Conservation (phyloP, 164 flowering plant species). For the Dillenia turbinata region DNA sequence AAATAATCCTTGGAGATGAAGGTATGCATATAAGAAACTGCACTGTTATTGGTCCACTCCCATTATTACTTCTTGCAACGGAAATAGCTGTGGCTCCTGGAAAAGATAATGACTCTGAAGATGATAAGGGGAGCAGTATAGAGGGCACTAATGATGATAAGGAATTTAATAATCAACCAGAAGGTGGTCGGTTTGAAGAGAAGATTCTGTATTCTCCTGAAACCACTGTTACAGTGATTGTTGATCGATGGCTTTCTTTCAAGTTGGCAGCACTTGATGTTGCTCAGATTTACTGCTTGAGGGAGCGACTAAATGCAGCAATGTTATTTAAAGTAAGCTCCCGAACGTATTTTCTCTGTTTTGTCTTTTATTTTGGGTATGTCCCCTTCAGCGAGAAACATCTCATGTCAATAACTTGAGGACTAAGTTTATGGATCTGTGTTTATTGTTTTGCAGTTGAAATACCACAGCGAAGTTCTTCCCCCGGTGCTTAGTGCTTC, state of each 20-base stretch:
- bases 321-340: slow-evolving; percentile 65
- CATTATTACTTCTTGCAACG: slow-evolving; percentile 63
- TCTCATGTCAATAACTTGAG: too few relatives aligned
- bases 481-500: slow-evolving; percentile 72
- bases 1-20: slow-evolving; percentile 76
- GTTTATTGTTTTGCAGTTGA: slow-evolving; percentile 43
- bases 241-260: slow-evolving; percentile 83
- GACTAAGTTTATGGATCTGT: too few relatives aligned
- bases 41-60: slow-evolving; percentile 71
- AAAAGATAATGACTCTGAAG: slow-evolving; percentile 29
- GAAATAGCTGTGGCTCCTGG: slow-evolving; percentile 83
- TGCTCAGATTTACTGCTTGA: slow-evolving; percentile 88
- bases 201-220: slow-evolving; percentile 75
- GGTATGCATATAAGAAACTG: slow-evolving; percentile 61
- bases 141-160: slow-evolving; percentile 28
- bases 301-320: slow-evolving; percentile 78
- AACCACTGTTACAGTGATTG: slow-evolving; percentile 54
- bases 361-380: background rate
- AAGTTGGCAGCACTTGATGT: slow-evolving; percentile 75
- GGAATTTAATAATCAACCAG: slow-evolving; percentile 13
- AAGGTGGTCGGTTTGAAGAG: slow-evolving; percentile 29
- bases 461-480: slow-evolving; percentile 47
- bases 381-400: too few relatives aligned
- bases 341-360: slow-evolving; percentile 1
- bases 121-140: slow-evolving; percentile 30